phyloP scores from a whole-genome alignment of 108 stramenopile species.

The Pseudonitzschia pungens region DNA sequence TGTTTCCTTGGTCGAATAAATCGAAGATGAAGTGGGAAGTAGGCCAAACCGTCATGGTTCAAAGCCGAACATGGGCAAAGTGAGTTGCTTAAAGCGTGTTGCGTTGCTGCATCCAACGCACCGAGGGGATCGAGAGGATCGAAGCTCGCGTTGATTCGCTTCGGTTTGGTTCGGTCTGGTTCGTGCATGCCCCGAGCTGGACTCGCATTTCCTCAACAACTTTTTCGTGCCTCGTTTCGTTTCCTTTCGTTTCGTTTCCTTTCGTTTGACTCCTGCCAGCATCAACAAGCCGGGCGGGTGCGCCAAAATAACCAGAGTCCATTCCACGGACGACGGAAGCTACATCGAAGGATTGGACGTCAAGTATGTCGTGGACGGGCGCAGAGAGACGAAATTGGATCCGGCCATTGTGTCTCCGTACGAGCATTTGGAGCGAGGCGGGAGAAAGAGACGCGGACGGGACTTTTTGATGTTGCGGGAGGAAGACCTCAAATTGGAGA shows the following conservation, averaged over 20 bases:
- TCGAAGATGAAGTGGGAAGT: constrained; percentile 33
- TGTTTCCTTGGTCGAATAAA: neutral
- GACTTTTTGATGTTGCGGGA: constrained; percentile 35
- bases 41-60: constrained; percentile 34
- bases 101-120: neutral
- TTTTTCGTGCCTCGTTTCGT: neutral
- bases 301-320: constrained; percentile 36
- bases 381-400: constrained; percentile 37
- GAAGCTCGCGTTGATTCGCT: too few relatives aligned
- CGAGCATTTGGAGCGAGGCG: constrained; percentile 30
- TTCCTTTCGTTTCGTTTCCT: neutral
- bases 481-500: constrained; percentile 4
- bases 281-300: constrained; percentile 55
- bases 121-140: too few relatives aligned
- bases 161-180: too few relatives aligned
- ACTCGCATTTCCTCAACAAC: neutral
- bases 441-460: constrained; percentile 37
- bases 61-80: constrained; percentile 46
- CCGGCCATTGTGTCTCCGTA: constrained; percentile 33
- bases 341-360: constrained; percentile 45
- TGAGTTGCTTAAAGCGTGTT: constrained; percentile 26
- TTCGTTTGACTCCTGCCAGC: constrained; percentile 19
- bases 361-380: constrained; percentile 40
- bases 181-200: too few relatives aligned
- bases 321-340: constrained; percentile 15